phyloP scores from a whole-genome alignment of 129 eudicot genomes.

The Rutidosis leptorrhynchoides region DNA sequence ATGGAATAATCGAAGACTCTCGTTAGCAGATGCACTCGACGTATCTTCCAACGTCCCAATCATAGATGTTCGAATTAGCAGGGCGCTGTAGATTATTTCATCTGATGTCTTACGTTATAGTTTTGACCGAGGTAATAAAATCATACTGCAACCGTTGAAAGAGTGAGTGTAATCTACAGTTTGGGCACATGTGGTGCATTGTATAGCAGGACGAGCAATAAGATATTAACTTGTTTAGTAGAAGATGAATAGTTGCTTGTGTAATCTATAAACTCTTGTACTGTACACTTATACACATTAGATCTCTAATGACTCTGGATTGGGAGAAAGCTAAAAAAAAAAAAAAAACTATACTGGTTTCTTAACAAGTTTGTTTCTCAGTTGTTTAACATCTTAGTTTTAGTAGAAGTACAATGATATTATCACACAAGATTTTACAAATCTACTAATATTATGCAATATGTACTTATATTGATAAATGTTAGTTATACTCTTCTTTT shows the following conservation, averaged over 20 bases:
- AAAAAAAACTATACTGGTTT: too few relatives aligned
- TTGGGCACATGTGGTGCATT: neutral
- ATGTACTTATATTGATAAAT: too few relatives aligned
- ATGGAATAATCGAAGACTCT: conserved; percentile 68
- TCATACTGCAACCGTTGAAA: neutral
- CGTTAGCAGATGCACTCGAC: conserved; percentile 72
- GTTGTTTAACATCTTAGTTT: neutral
- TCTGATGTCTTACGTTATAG: neutral
- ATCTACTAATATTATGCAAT: too few relatives aligned
- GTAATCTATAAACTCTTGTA: neutral
- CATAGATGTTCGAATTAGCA: conserved; percentile 74
- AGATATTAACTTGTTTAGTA: neutral
- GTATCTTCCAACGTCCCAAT: conserved; percentile 51
- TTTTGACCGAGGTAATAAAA: neutral
- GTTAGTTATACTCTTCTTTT: too few relatives aligned
- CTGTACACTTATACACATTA: neutral
- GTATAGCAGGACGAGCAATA: neutral
- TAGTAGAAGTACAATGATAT: too few relatives aligned
- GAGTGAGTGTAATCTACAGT: neutral
- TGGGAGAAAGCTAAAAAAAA: neutral
- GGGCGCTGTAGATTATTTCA: conserved; percentile 45
- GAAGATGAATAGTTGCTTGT: neutral
- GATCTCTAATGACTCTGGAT: neutral
- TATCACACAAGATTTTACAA: too few relatives aligned
- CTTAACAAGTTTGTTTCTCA: neutral